Evolutionary conservation across 371 early-diverging fungal species (phyloP), one percentile per base, ranked within the genome.

Genomic region (Entomophthora muscae): DNA sequence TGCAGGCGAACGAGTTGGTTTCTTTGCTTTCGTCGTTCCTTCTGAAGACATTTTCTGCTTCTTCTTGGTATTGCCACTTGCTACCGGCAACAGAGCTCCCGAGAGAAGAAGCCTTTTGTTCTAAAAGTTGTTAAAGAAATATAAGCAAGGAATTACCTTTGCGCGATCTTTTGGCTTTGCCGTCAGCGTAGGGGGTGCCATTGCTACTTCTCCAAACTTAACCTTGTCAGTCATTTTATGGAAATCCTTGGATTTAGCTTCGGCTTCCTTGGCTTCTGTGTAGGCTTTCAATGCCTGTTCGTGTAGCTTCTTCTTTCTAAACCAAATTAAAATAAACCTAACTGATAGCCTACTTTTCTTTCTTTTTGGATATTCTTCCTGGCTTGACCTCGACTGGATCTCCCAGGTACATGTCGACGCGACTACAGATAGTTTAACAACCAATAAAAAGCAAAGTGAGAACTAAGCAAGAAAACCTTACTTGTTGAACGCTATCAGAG

Each of bases 151-250:
- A 3, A 2, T 52, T 62, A 62, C 62, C 42, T 62, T 62, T 17
- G 27, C n/a, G 7, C 53, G 51, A 51, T 62, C 52, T 53, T 62
- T 62, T n/a, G 62, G 62, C n/a, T 61, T 61, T 22, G 10, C 42
- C 17, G 26, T 17, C 17, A 33, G 23, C 27, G n/a, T 62, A 30
- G 62, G 62, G 1, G 62, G 62, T n/a, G n/a, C 62, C 62, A 52
- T 51, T 17, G 53, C 62, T 3, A 62, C 62, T 12, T 62, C 62
- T 26, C 62, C 62, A 53, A 62, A 62, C 26, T 53, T 62, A 12
- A 62, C 62, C 42, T 52, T 53, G 30, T 62, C 62, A 17, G 7
- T 62, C 28, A 62, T 17, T 28, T 62, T 31, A 52, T 17, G 12
- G 28, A 62, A 62, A 52, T 62, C 62, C 2, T 60, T 60, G 24